phyloP scores from a whole-genome alignment of 257 asterid species.

The Scutellaria minor region DNA sequence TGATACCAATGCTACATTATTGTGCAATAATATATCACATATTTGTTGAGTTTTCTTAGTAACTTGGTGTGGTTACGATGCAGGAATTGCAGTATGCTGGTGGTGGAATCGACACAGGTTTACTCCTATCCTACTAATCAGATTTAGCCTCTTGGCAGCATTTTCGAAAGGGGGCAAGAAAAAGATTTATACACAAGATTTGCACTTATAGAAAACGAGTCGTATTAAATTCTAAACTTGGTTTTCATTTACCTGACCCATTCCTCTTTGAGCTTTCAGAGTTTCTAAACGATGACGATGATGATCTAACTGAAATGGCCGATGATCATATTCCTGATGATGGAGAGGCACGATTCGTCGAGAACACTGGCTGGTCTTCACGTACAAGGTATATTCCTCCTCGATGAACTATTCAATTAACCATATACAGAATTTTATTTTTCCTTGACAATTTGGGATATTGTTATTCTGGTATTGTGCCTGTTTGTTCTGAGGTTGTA shows the following conservation, averaged over 20 bases:
- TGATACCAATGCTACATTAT: not conserved
- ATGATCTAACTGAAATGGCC: constrained; percentile 69
- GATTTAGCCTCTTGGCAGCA: constrained; percentile 14
- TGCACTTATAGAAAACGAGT: constrained; percentile 1
- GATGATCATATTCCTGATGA: constrained; percentile 68
- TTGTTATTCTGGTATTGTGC: too few relatives aligned
- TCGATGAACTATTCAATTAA: not conserved
- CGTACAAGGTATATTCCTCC: constrained; percentile 74
- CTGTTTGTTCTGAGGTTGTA: not conserved
- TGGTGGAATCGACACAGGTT: constrained; percentile 76
- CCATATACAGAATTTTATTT: too few relatives aligned
- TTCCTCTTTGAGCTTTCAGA: constrained; percentile 54
- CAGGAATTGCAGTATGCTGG: constrained; percentile 63
- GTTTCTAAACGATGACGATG: constrained; percentile 86
- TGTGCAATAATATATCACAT: not conserved
- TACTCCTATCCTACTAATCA: constrained; percentile 30
- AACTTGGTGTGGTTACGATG: constrained; percentile 36
- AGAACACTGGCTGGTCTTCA: constrained; percentile 98
- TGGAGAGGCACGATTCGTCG: constrained; percentile 62
- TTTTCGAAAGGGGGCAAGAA: not conserved
- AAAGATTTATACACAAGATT: not conserved
- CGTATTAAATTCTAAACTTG: not conserved
- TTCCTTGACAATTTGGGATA: too few relatives aligned
- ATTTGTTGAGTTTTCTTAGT: not conserved
- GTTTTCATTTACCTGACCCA: constrained; percentile 16